A percentile compares a stretch with the other conserved stretches of the same genome.
Evolutionary conservation across 495 filamentous ascomycete genomes (phyloP).

Genomic region (Penicillium macrosclerotiorum): DNA sequence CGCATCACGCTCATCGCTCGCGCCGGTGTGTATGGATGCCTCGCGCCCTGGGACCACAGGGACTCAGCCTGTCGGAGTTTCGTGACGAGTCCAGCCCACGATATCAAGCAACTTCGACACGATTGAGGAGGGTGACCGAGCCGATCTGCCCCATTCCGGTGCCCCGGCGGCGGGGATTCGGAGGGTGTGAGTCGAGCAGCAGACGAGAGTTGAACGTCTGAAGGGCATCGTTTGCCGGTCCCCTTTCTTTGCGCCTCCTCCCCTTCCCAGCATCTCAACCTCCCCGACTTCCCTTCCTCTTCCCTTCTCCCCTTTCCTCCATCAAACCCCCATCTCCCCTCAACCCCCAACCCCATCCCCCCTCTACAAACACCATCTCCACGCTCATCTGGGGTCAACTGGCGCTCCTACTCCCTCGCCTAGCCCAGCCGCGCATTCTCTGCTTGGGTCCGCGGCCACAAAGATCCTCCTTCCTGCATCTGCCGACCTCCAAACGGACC

Average conservation of each 20-base stretch:
- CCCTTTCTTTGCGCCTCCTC: background rate
- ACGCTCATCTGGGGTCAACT: slow-evolving; percentile 2
- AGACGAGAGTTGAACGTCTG: too few species aligned
- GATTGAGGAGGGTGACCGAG: too few species aligned
- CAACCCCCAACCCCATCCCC: slow-evolving; percentile 3
- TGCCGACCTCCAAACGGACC: slow-evolving; percentile 31
- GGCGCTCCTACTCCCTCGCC: slow-evolving; percentile 28
- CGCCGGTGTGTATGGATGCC: background rate
- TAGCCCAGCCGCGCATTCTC: slow-evolving; percentile 32
- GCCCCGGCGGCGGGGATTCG: too few species aligned
- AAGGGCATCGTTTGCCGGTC: background rate
- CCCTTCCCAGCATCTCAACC: background rate
- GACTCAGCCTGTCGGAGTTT: background rate
- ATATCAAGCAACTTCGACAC: too few species aligned
- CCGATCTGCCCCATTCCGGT: too few species aligned
- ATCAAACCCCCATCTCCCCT: slow-evolving; percentile 9
- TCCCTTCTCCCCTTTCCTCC: slow-evolving; percentile 6
- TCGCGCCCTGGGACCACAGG: background rate
- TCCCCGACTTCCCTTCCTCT: slow-evolving; percentile 1
- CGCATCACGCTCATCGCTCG: background rate
- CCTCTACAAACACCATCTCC: slow-evolving; percentile 7
- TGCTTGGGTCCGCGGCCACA: slow-evolving; percentile 29
- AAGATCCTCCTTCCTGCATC: slow-evolving; percentile 29
- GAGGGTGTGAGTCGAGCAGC: too few species aligned
- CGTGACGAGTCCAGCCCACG: too few species aligned